phyloP scores from a whole-genome alignment of 2,329 filamentous ascomycete species.

The Diplocarpon mali region DNA sequence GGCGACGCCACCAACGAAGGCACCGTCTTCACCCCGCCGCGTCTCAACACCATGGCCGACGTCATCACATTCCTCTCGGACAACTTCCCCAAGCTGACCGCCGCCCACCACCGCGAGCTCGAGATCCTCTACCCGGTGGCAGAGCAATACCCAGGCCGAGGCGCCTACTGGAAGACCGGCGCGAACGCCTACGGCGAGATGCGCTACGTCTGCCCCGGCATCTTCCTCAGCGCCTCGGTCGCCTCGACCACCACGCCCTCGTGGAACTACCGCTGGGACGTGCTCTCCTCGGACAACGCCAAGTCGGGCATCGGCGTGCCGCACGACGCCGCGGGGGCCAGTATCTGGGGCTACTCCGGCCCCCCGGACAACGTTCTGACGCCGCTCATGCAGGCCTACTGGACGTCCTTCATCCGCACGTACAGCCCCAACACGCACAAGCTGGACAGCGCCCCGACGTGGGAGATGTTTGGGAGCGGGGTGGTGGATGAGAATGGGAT shows the following conservation, averaged over 20 bases:
- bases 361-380: slow-evolving; percentile 45
- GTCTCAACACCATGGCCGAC: slow-evolving; percentile 34
- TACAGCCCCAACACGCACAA: slow-evolving; percentile 54
- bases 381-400: slow-evolving; percentile 56
- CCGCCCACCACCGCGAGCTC: slow-evolving; percentile 38
- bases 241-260: slow-evolving; percentile 26
- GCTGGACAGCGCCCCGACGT: slow-evolving; percentile 35
- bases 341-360: slow-evolving; percentile 58
- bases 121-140: slow-evolving; percentile 43
- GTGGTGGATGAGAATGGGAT: background rate
- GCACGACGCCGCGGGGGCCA: slow-evolving; percentile 55
- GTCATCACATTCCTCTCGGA: slow-evolving; percentile 44
- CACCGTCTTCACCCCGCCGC: slow-evolving; percentile 45
- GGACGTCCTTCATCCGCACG: slow-evolving; percentile 59
- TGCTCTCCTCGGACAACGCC: slow-evolving; percentile 45
- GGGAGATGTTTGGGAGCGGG: slow-evolving; percentile 34
- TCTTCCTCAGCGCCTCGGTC: slow-evolving; percentile 34
- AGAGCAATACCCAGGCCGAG: slow-evolving; percentile 34
- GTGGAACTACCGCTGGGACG: slow-evolving; percentile 56
- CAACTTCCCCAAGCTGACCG: slow-evolving; percentile 46
- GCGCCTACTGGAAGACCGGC: slow-evolving; percentile 47
- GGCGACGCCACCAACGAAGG: slow-evolving; percentile 55
- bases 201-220: slow-evolving; percentile 52
- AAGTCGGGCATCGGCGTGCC: slow-evolving; percentile 48
- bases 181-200: slow-evolving; percentile 52